Percentiles rank a stretch among this genome's conserved stretches.
Conservation (phyloP, 192 early-diverging fungal genomes). For the Entomortierella parvispora region DNA sequence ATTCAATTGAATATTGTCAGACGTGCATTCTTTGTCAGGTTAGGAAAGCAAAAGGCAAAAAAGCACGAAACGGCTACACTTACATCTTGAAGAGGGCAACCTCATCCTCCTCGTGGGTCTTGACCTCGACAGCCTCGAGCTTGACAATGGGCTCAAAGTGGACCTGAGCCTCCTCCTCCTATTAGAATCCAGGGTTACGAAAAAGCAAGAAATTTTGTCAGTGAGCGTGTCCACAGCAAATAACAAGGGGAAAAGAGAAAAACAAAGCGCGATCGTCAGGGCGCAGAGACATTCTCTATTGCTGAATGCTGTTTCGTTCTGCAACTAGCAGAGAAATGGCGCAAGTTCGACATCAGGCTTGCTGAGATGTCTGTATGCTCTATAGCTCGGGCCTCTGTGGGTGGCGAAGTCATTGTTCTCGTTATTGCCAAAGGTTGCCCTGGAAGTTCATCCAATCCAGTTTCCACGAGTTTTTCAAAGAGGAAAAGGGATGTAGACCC, state of each 20-base stretch:
- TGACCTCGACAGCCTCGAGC: slow-evolving; percentile 90
- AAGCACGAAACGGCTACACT: slow-evolving; percentile 8
- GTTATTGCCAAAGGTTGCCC: no score
- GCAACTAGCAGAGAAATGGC: no score
- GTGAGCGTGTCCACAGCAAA: background rate
- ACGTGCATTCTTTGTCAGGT: background rate
- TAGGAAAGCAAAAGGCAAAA: background rate
- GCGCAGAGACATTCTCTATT: background rate
- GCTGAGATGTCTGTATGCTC: no score
- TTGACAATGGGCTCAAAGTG: slow-evolving; percentile 98
- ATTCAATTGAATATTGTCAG: background rate
- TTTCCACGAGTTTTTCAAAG: background rate
- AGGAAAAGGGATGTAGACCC: background rate
- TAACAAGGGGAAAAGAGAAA: background rate
- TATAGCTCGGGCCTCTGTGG: no score
- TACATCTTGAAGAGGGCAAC: slow-evolving; percentile 90
- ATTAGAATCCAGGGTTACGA: slow-evolving; percentile 10
- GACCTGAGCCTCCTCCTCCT: slow-evolving; percentile 87
- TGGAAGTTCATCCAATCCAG: no score
- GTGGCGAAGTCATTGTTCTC: no score
- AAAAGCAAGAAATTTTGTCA: background rate
- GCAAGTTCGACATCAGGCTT: no score
- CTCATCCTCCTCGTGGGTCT: slow-evolving; percentile 98
- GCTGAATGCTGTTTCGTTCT: no score
- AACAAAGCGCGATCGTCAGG: background rate